Base-by-base conservation (phyloP, 1,139 yeast species). In the Scheffersomyces cryptocercus region DNA sequence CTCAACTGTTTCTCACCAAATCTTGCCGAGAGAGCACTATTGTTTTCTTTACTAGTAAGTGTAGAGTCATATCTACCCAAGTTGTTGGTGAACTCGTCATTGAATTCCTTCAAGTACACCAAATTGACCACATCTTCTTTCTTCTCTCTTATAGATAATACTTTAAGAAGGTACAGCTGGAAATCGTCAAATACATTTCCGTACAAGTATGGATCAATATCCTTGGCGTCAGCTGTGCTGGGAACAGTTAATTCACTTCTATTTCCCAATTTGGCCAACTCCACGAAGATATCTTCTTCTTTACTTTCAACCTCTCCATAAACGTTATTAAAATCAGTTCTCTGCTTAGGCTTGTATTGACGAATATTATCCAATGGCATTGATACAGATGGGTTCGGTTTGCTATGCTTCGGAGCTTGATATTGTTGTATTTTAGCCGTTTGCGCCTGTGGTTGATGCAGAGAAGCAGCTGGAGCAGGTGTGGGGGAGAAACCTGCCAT, bases 21-120 rank as follows among this genome's bases (percentile, higher is more conserved):
- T n/a, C 46, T 28, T 14, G 36, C 35, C 3, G 35, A 28, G 12
- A 29, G 38, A 38, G 36, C 41, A 11, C 54, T 58, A 41, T 47
- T 56, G 38, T 61, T 60, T 12, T 54, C 52, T 45, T 56, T 55
- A 45, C 54, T 59, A 34, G 52, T 36, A 44, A 41, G 14, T 1
- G 48, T 47, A 8, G 51, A 47, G 28, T 47, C 51, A 26, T 41
- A 48, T 31, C 44, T 46, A 30, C 55, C 64, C 47, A 70, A 57
- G 42, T 61, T 59, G 35, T 59, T 58, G 28, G 68, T 58, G 45
- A 70, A 69, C 35, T 62, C 64, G 16, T 54, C 56, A 44, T 65
- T 67, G 39, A 70, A 62, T 50, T 73, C 77, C 44, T 66, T 67
- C 39, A 73, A 58, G 49, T 64, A 73, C 1, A 71, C 68, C 44